Base-by-base conservation (phyloP, 306 rosid species). In the Vigna angularis region DNA sequence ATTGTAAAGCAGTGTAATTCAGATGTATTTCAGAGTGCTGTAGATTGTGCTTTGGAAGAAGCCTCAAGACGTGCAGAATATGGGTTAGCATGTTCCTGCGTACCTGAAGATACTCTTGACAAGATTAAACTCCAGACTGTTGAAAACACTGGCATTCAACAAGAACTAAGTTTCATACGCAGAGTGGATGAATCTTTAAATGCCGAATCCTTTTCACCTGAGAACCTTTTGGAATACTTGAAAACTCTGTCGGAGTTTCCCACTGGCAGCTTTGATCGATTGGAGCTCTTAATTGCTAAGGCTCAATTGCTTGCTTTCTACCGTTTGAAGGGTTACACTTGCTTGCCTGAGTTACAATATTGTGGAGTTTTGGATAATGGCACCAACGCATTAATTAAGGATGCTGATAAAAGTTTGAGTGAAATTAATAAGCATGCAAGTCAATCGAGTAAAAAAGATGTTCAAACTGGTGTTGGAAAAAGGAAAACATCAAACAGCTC, bases 21-120 rank as follows among this genome's bases (percentile, higher is more conserved):
- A 32, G 98, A 95, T 65, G 30, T 84, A 0, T 95, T 92, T 62
- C 98, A 80, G 49, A 85, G 83, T 82, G 90, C 98, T 55, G 91
- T 95, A 42, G 88, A 79, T 73, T 83, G 88, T 86, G 96, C 97
- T 77, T 79, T 92, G 87, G 93, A 88, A 74, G 98, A 95, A 84
- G 89, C 88, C 78, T 81, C 88, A 10, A 87, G 93, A 74, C 90
- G 93, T 28, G 91, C 83, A 28, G 96, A 89, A 66, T 78, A 86
- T 79, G 97, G 97, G 42, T 83, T 95, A 69, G 83, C 96, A 63
- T 92, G 98, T 87, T 85, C 89, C 42, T 95, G 98, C 75, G 34
- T 82, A 66, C 97, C 92, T 10, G 83, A 82, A 84, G 88, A 88
- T 80, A 82, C 77, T 20, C 84, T 81, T 76, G 89, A 87, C 53